Evolutionary conservation across 352 stramenopile genomes (phyloP).

Genomic region (Phytopythium helicoides): DNA sequence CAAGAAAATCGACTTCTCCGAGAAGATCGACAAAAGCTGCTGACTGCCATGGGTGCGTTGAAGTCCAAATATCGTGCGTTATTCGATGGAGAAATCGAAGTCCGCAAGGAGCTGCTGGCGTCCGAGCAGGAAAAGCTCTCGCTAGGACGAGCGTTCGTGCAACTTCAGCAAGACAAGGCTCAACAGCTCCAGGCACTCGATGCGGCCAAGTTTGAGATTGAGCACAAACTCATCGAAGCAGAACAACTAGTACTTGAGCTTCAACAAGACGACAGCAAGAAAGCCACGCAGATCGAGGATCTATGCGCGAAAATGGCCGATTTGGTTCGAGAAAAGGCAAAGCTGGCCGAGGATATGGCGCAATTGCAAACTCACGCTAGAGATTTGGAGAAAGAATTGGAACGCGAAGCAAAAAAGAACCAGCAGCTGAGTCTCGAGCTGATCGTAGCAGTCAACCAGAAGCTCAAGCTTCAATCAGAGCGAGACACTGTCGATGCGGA

Average conservation of each 20-base stretch:
- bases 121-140: conserved; percentile 71
- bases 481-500: conserved; percentile 23
- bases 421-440: conserved; percentile 71
- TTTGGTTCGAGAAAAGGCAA: conserved; percentile 40
- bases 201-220: conserved; percentile 57
- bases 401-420: conserved; percentile 52
- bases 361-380: conserved; percentile 32
- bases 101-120: conserved; percentile 53
- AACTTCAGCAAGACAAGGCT: conserved; percentile 58
- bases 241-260: conserved; percentile 68
- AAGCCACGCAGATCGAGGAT: conserved; percentile 52
- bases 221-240: conserved; percentile 57
- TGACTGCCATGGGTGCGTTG: conserved; percentile 34
- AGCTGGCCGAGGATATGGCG: conserved; percentile 28
- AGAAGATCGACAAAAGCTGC: conserved; percentile 52
- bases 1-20: conserved; percentile 41
- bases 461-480: conserved; percentile 38
- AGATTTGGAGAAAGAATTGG: conserved; percentile 21
- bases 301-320: conserved; percentile 57
- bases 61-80: conserved; percentile 59
- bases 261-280: conserved; percentile 52
- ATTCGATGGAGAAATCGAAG: conserved; percentile 57
- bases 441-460: conserved; percentile 67
- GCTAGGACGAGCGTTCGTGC: conserved; percentile 62
- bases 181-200: conserved; percentile 40